These are phyloP conservation scores for Elsinoe australis DNA, from an alignment of 2,329 filamentous ascomycete genomes.

Conservation along the genomic window DNA sequence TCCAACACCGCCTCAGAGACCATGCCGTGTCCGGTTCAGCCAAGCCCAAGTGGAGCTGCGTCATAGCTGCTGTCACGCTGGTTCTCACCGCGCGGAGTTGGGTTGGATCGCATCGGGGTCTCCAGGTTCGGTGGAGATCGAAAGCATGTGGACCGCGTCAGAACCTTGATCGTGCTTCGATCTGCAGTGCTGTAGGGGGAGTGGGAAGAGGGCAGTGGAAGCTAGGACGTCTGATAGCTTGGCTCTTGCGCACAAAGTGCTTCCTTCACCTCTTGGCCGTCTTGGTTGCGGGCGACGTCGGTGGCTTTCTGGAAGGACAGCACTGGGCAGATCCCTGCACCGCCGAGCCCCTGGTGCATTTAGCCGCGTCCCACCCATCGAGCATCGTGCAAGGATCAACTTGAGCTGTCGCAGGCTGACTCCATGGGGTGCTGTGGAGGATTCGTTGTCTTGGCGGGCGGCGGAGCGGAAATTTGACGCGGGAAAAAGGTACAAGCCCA, in stretches of 20 bases:
- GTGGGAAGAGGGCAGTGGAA: conserved; percentile 8
- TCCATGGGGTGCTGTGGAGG: neutral
- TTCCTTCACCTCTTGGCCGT: conserved; percentile 11
- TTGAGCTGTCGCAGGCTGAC: neutral
- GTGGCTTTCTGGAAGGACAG: neutral
- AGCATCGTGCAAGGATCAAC: conserved; percentile 8
- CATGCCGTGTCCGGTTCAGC: neutral
- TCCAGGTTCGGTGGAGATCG: conserved; percentile 8
- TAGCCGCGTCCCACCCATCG: conserved; percentile 2
- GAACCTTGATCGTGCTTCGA: conserved; percentile 14
- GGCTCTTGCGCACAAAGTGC: conserved; percentile 9
- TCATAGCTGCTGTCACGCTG: conserved; percentile 12
- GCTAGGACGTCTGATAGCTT: conserved; percentile 1
- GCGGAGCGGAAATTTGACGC: neutral
- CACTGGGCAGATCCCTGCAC: conserved; percentile 3
- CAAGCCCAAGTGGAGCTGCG: conserved; percentile 7
- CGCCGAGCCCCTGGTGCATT: conserved; percentile 2
- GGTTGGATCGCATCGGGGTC: conserved; percentile 3
- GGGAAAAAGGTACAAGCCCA: no score
- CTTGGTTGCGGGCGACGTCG: conserved; percentile 1
- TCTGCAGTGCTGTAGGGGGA: neutral
- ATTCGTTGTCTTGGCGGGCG: neutral
- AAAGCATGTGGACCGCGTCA: neutral
- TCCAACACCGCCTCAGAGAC: neutral
- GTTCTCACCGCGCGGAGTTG: neutral